phyloP scores from a whole-genome alignment of 768 basidiomycete species.

The Tulasnella sp. region DNA sequence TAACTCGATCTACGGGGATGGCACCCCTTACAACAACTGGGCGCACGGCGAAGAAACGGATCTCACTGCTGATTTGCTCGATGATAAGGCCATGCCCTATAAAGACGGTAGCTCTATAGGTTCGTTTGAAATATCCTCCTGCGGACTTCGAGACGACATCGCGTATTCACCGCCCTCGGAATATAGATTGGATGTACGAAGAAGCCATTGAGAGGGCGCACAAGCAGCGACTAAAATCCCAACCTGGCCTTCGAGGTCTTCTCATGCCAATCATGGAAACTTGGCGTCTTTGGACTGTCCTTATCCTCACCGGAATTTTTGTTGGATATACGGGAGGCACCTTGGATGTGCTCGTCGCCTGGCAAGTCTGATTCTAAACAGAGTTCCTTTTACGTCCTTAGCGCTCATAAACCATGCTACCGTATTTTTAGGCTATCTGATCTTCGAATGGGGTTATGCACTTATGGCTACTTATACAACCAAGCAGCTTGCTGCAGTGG shows the following conservation, averaged over 20 bases:
- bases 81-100: background rate
- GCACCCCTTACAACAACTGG: background rate
- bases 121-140: background rate
- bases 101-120: constrained; percentile 17
- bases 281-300: constrained; percentile 54
- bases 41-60: background rate
- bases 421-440: constrained; percentile 48
- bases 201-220: constrained; percentile 17
- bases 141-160: too few relatives aligned
- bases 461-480: constrained; percentile 61
- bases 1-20: background rate
- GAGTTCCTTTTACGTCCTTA: background rate
- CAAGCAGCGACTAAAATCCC: constrained; percentile 17
- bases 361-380: constrained; percentile 33
- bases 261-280: constrained; percentile 46
- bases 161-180: background rate
- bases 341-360: constrained; percentile 64
- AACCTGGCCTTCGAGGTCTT: constrained; percentile 45
- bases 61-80: too few relatives aligned
- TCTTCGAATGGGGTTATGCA: constrained; percentile 55
- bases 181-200: constrained; percentile 21
- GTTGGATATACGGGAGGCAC: constrained; percentile 60
- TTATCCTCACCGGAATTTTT: constrained; percentile 48
- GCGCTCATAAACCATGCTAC: background rate
- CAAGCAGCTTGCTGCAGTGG: constrained; percentile 62